Percentiles rank a stretch among this genome's conserved stretches.
Conservation (phyloP, 345 rosid genomes). For the Lepidium sativum region DNA sequence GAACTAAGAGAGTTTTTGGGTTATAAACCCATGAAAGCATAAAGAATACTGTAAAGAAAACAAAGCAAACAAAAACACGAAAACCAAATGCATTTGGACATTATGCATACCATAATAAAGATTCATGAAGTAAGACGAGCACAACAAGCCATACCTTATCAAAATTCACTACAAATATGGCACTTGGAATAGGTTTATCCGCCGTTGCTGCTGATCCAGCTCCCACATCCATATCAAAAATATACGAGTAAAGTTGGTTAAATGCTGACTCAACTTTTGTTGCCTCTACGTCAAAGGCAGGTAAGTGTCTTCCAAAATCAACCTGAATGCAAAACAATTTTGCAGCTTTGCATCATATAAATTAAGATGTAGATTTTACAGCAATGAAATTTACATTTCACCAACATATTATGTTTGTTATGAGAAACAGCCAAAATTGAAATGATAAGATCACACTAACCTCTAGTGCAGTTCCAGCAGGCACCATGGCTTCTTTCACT, state of each 20-base stretch:
- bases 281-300: slow-evolving; percentile 89
- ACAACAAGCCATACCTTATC: slow-evolving; percentile 63
- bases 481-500: slow-evolving; percentile 69
- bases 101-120: not conserved
- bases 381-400: not conserved
- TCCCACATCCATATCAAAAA: slow-evolving; percentile 61
- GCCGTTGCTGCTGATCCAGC: slow-evolving; percentile 40
- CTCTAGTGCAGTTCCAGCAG: slow-evolving; percentile 89
- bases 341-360: not conserved
- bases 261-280: slow-evolving; percentile 67
- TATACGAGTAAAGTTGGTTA: slow-evolving; percentile 64
- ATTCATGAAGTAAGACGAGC: slow-evolving; percentile 7
- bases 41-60: not conserved
- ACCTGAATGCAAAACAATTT: slow-evolving; percentile 28
- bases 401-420: not conserved
- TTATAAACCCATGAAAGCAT: not conserved
- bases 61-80: not conserved
- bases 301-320: slow-evolving; percentile 91
- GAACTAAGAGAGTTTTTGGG: not conserved
- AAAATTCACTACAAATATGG: slow-evolving; percentile 82
- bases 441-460: slow-evolving; percentile 29
- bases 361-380: not conserved
- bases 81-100: not conserved
- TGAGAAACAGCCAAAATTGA: not conserved
- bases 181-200: slow-evolving; percentile 79